A percentile compares a stretch with the other conserved stretches of the same genome.
Conservation (phyloP, 2,329 filamentous ascomycete species). For the Pyricularia pennisetigena region DNA sequence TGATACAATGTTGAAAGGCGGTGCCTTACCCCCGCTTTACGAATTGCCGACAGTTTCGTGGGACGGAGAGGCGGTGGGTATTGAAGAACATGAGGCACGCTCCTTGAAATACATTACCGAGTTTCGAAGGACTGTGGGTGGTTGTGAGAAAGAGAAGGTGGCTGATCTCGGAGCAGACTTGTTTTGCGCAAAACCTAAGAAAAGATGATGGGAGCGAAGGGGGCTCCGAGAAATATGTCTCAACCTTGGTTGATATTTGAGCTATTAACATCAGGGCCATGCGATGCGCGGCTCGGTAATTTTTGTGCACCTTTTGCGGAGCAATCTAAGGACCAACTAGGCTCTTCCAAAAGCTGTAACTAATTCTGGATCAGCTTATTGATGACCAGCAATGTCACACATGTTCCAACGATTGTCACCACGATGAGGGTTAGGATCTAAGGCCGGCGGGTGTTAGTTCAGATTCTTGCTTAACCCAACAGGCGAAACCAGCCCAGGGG, state of each 20-base stretch:
- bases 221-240: background rate
- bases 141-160: constrained; percentile 35
- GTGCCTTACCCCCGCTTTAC: constrained; percentile 30
- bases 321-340: background rate
- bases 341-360: background rate
- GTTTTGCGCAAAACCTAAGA: constrained; percentile 45
- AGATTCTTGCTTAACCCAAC: background rate
- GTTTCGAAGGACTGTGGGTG: constrained; percentile 59
- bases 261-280: background rate
- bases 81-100: constrained; percentile 28
- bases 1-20: constrained; percentile 34
- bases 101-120: constrained; percentile 41
- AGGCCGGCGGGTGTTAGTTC: background rate
- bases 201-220: background rate
- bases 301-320: background rate
- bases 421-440: constrained; percentile 55
- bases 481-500: background rate
- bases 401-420: constrained; percentile 53
- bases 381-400: constrained; percentile 49
- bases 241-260: background rate
- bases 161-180: constrained; percentile 26
- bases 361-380: constrained; percentile 22
- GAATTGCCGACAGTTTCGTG: constrained; percentile 53
- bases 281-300: background rate
- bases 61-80: constrained; percentile 41